Evolutionary conservation across 73 alveolate species (phyloP).

Genomic region (Tetrahymena thermophila): DNA sequence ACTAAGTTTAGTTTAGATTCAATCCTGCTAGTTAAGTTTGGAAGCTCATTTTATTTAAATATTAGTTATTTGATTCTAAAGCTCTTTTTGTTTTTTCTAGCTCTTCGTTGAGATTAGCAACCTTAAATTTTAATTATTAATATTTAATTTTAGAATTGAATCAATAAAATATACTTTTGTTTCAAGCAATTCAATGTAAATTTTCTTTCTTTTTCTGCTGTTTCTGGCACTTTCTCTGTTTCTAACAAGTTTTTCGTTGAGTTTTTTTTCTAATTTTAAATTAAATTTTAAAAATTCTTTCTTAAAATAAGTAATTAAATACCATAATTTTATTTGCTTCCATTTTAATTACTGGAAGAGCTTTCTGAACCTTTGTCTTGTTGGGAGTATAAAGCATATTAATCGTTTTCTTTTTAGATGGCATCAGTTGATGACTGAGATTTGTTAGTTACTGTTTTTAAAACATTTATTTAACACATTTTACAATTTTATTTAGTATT

Average conservation of each 20-base stretch:
- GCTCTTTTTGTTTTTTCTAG: constrained; percentile 23
- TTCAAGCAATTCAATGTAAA: constrained; percentile 40
- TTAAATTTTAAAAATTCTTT: background rate
- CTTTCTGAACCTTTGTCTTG: background rate
- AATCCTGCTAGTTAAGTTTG: constrained; percentile 26
- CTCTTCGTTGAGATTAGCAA: constrained; percentile 24
- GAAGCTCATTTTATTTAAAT: constrained; percentile 29
- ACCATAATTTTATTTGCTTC: background rate
- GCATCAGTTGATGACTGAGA: background rate
- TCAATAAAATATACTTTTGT: constrained; percentile 5
- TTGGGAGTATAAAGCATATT: background rate
- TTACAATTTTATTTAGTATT: background rate
- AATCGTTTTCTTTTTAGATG: background rate
- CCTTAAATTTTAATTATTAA: background rate
- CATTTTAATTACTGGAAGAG: background rate
- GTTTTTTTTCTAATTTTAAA: constrained; percentile 5
- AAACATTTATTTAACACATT: too few relatives aligned
- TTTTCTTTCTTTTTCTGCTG: constrained; percentile 44
- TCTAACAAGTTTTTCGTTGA: constrained; percentile 25
- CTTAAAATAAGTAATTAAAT: background rate
- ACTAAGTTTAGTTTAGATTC: constrained; percentile 9
- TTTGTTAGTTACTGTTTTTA: background rate
- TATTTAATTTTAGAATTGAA: background rate
- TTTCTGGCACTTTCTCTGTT: constrained; percentile 47
- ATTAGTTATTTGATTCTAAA: constrained; percentile 29